These are phyloP conservation scores for Jasminum sambac DNA, from an alignment of 257 asterid genomes.

Conservation along the genomic window DNA sequence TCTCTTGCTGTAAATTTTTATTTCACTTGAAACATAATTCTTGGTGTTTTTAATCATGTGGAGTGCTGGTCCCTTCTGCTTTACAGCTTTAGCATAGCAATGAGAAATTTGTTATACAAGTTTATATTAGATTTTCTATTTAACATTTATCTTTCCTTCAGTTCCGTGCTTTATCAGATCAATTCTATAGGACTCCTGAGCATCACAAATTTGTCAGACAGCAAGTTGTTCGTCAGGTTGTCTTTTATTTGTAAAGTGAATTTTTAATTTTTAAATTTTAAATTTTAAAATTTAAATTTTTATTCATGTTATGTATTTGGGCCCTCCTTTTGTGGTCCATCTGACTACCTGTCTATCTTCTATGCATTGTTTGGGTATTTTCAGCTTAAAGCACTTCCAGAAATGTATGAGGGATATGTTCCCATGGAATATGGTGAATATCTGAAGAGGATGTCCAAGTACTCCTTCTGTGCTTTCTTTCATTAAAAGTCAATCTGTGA, in stretches of 20 bases:
- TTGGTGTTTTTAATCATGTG: background rate
- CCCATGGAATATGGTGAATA: constrained; percentile 92
- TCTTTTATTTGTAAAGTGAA: constrained; percentile 3
- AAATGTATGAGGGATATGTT: constrained; percentile 84
- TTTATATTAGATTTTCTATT: background rate
- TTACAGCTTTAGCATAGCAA: background rate
- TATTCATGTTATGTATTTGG: constrained; percentile 8
- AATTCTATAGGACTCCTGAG: constrained; percentile 81
- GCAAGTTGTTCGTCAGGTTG: constrained; percentile 85
- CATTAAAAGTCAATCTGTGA: background rate
- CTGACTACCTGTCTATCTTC: constrained; percentile 20
- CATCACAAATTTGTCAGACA: constrained; percentile 92
- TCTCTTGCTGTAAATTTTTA: background rate
- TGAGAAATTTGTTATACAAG: background rate
- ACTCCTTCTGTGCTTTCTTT: constrained; percentile 27
- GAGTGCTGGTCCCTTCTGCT: background rate
- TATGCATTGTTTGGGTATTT: constrained; percentile 32
- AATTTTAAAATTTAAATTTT: too few relatives aligned
- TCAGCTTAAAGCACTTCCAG: constrained; percentile 86
- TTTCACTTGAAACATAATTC: background rate
- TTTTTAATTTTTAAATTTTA: too few relatives aligned
- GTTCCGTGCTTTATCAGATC: constrained; percentile 87
- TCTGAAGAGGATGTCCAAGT: constrained; percentile 74
- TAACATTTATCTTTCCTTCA: constrained; percentile 20
- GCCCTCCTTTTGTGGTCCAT: constrained; percentile 5